Evolutionary conservation across 768 basidiomycete genomes (phyloP).

Genomic region (Pholiota molesta): DNA sequence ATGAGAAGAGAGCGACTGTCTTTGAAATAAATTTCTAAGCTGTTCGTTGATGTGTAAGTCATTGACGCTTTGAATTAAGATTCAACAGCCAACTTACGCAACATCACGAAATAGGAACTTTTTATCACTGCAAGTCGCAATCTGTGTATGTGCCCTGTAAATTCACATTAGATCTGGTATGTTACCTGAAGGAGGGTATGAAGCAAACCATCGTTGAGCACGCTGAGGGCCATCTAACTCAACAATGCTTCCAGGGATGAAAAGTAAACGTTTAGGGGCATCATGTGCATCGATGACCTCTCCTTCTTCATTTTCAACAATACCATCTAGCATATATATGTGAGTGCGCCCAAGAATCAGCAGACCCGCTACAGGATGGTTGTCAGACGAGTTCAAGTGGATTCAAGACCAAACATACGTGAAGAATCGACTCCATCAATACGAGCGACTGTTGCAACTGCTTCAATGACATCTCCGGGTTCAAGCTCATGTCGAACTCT

Average conservation of each 20-base stretch:
- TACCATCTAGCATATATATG: slow-evolving; percentile 88
- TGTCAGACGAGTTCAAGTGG: neutral
- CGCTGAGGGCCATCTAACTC: slow-evolving; percentile 80
- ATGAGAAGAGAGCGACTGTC: slow-evolving; percentile 88
- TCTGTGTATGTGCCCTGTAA: slow-evolving; percentile 75
- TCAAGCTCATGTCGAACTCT: slow-evolving; percentile 86
- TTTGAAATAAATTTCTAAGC: slow-evolving; percentile 90
- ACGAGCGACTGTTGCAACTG: slow-evolving; percentile 82
- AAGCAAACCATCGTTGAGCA: slow-evolving; percentile 77
- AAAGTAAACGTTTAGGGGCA: slow-evolving; percentile 79
- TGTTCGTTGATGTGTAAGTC: slow-evolving; percentile 28
- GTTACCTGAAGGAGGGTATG: neutral
- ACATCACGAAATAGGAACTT: slow-evolving; percentile 91
- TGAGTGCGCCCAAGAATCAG: slow-evolving; percentile 86
- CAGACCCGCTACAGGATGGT: slow-evolving; percentile 65
- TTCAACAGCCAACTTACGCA: slow-evolving; percentile 61
- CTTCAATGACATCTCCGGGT: slow-evolving; percentile 88
- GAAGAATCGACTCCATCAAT: slow-evolving; percentile 91
- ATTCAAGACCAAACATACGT: slow-evolving; percentile 46
- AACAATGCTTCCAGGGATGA: slow-evolving; percentile 82
- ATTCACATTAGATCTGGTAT: slow-evolving; percentile 7
- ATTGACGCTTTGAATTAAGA: neutral
- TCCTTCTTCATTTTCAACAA: slow-evolving; percentile 84
- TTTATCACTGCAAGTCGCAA: slow-evolving; percentile 78
- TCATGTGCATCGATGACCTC: slow-evolving; percentile 89